Evolutionary conservation across 1,284 basidiomycete genomes (phyloP), one percentile per base, ranked within the genome.

Genomic region (Cryptococcus maquisensis): DNA sequence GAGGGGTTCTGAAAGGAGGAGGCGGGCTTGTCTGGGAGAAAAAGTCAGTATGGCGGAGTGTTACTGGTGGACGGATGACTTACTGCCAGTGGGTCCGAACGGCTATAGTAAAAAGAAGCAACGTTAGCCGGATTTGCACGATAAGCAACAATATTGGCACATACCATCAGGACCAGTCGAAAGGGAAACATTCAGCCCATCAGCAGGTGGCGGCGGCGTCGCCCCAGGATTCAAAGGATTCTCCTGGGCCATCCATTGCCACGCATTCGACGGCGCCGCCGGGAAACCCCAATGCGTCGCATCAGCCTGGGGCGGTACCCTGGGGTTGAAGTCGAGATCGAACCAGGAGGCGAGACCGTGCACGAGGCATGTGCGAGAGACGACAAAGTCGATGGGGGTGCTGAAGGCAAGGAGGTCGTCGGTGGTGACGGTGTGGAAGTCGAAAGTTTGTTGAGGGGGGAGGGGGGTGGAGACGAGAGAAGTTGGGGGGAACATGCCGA

Each of bases 291-390:
- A 74, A 23, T 52, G 54, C 18, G 49, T 44, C 37, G 60, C 56
- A 20, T 61, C 52, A 7, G 48, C 35, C 12, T 51, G 42, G 20
- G 46, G 57, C 28, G 40, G 18, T 49, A 63, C 57, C 24, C 58
- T 53, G 15, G 69, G 67, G 20, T 58, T 60, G 57, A 75, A 75
- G 51, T 69, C 66, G 20, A 76, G 68, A 51, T 76, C 74, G 42
- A 73, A 76, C 73, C 73, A 77, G 9, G 72, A 74, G 40, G 75
- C 74, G 23, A 77, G 70, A 1, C 74, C 76, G 49, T 76, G 74
- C 18, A 76, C 63, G 15, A 77, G 54, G 3, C 71, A 68, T 8
- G 75, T 77, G 23, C 72, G 64, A 13, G 62, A 56, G 12, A 72
- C 69, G 32, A 73, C 58, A 62, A 73, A 77, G 32, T 69, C 65